phyloP scores from a whole-genome alignment of 768 basidiomycete species.

The Plicaturopsis crispa region DNA sequence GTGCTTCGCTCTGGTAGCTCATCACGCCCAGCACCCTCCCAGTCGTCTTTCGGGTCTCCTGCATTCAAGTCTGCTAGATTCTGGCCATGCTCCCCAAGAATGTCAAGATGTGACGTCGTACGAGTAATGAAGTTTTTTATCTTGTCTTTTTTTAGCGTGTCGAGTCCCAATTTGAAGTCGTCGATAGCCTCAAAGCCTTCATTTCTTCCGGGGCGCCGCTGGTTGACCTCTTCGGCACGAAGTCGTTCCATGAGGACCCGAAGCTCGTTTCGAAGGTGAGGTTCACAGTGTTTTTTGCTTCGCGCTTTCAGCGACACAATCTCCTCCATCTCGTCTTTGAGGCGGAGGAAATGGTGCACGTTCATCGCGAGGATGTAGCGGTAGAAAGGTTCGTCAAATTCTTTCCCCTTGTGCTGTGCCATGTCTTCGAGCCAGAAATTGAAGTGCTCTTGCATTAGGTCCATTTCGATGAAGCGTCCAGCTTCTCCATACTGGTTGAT shows the following conservation, averaged over 20 bases:
- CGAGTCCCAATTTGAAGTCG: no score
- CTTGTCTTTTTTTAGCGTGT: no score
- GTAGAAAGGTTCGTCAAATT: conserved; percentile 9
- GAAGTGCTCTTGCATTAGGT: conserved; percentile 22
- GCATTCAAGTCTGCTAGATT: no score
- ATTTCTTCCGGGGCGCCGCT: conserved; percentile 4
- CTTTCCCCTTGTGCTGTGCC: conserved; percentile 4
- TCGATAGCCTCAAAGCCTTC: no score
- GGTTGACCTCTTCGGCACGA: conserved; percentile 8
- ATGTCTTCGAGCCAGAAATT: conserved; percentile 18
- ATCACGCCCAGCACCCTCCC: no score
- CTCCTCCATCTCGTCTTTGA: conserved; percentile 7
- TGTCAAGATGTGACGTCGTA: no score
- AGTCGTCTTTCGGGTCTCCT: no score
- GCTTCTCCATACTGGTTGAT: conserved; percentile 18
- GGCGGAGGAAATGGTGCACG: conserved; percentile 7
- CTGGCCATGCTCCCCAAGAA: no score
- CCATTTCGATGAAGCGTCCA: conserved; percentile 17
- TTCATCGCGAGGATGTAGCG: conserved; percentile 8
- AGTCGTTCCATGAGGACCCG: conserved; percentile 5
- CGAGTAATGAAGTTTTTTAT: no score
- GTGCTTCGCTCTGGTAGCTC: no score
- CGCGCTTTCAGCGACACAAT: conserved; percentile 6
- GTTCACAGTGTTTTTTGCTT: conserved; percentile 5
- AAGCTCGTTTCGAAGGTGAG: conserved; percentile 7